Conservation (phyloP, 2,329 filamentous ascomycete species). For the Mariannaea sp. region DNA sequence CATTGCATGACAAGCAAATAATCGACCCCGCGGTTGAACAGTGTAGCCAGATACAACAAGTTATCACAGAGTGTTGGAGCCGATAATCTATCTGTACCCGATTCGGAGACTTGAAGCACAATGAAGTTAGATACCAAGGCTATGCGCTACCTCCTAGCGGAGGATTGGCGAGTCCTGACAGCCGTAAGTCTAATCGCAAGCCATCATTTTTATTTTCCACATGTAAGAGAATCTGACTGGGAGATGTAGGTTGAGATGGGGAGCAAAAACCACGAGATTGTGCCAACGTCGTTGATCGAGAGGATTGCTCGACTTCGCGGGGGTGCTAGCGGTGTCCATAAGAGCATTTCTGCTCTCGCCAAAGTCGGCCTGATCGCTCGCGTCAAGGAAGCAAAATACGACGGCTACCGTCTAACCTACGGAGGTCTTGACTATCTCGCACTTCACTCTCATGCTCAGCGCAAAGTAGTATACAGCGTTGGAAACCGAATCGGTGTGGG, state of each 20-base stretch:
- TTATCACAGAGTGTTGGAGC: not conserved
- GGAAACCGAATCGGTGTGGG: constrained; percentile 94
- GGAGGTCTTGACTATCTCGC: constrained; percentile 98
- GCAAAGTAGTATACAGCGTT: constrained; percentile 84
- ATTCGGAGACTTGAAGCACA: constrained; percentile 32
- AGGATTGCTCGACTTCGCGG: constrained; percentile 82
- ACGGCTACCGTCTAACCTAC: constrained; percentile 95
- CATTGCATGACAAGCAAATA: constrained; percentile 23
- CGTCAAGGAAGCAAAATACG: constrained; percentile 95
- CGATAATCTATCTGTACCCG: not conserved
- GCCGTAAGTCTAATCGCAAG: constrained; percentile 65
- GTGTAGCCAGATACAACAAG: constrained; percentile 13
- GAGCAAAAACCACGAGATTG: constrained; percentile 95
- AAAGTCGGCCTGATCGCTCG: constrained; percentile 91
- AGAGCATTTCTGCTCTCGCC: constrained; percentile 85
- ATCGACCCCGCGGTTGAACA: constrained; percentile 31
- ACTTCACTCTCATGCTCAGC: constrained; percentile 83
- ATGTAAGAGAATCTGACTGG: constrained; percentile 35
- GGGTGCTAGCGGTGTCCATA: constrained; percentile 78
- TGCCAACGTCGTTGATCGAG: constrained; percentile 87
- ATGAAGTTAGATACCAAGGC: constrained; percentile 98
- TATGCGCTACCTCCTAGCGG: constrained; percentile 86
- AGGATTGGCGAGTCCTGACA: constrained; percentile 95
- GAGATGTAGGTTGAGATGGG: constrained; percentile 79
- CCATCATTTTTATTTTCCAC: constrained; percentile 40